Percentiles rank a stretch among this genome's conserved stretches.
Evolutionary conservation across 164 flowering plant species (phyloP).

Genomic region (Aristolochia contorta): DNA sequence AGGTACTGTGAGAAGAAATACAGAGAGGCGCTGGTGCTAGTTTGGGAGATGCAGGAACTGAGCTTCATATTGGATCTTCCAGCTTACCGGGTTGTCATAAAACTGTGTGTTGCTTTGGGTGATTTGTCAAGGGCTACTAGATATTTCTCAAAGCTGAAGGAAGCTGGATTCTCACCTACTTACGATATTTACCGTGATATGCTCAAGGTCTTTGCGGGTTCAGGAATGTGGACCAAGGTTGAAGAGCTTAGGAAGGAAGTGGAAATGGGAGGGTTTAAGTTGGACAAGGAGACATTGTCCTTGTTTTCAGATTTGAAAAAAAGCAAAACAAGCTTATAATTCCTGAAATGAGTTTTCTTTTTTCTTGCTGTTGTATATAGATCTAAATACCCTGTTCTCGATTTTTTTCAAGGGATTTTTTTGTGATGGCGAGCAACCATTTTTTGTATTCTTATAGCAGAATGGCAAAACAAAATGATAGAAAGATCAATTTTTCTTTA

Average conservation of each 20-base stretch:
- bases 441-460: no score
- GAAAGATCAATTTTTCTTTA: no score
- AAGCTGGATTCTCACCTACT: constrained; percentile 69
- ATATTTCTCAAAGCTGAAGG: constrained; percentile 74
- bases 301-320: constrained; percentile 26
- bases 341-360: no score
- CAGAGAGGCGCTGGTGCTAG: constrained; percentile 63
- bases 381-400: no score
- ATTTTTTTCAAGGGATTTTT: no score
- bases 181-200: constrained; percentile 62
- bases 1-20: constrained; percentile 44
- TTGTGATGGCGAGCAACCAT: no score
- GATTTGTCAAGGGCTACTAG: constrained; percentile 64
- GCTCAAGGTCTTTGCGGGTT: constrained; percentile 40
- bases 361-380: no score
- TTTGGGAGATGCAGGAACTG: constrained; percentile 86
- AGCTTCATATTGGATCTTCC: constrained; percentile 70
- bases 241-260: constrained; percentile 63
- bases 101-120: constrained; percentile 56
- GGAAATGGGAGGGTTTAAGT: constrained; percentile 58
- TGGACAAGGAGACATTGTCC: constrained; percentile 34
- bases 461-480: no score
- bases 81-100: constrained; percentile 73
- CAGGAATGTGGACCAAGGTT: constrained; percentile 68
- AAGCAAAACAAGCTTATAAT: not conserved